Conservation (phyloP, 345 rosid genomes). For the Populus deltoides region DNA sequence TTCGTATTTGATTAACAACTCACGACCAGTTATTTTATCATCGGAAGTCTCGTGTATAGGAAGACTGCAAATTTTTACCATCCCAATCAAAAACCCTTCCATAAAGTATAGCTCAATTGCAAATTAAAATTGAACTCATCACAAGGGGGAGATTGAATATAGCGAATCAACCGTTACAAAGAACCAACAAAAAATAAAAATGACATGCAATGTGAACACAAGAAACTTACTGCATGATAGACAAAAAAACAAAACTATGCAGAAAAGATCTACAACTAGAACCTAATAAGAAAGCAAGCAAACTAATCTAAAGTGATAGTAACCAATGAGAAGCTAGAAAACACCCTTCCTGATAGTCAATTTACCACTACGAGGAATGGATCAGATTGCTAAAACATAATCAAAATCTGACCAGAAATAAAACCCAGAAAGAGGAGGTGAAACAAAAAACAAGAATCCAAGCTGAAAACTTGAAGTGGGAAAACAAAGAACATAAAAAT, state of each 20-base stretch:
- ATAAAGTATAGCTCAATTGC: neutral
- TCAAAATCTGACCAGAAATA: neutral
- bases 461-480: neutral
- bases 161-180: neutral
- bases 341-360: neutral
- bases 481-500: neutral
- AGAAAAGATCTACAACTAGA: neutral
- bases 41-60: too few relatives aligned
- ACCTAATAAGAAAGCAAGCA: neutral
- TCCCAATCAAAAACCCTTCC: neutral
- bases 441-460: neutral
- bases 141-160: neutral
- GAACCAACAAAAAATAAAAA: neutral
- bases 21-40: too few relatives aligned
- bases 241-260: neutral
- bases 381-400: constrained; percentile 5
- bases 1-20: neutral
- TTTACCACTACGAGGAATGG: neutral
- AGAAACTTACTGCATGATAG: neutral
- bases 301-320: neutral
- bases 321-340: neutral
- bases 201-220: neutral
- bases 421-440: neutral
- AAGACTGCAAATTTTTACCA: too few relatives aligned
- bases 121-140: too few relatives aligned